Base-by-base conservation (phyloP, 148 eudicot genomes). In the Simmondsia chinensis region DNA sequence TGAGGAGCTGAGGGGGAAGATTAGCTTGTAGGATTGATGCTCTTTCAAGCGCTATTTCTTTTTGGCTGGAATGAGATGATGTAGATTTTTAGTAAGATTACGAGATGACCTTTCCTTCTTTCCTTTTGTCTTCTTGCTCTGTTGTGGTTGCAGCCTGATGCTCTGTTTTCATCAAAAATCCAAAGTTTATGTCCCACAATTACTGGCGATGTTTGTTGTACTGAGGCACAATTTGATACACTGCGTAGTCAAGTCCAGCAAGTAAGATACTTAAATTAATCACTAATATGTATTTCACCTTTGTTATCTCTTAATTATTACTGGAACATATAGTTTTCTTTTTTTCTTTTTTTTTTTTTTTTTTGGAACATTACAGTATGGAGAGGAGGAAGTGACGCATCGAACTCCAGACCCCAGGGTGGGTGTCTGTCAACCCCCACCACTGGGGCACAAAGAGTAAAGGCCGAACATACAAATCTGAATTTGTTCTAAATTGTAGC, bases 161-260 rank as follows among this genome's bases (percentile, higher is more conserved):
- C 76, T 7, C 40, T 86, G 20, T 60, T 93, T 28, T 93, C 99
- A 20, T 71, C 94, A 41, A 93, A 93, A 66, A 77, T 93, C 39
- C 99, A 93, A 63, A 93, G 99, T 70, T 63, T 93, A 56, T 93
- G 99, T 48, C 99, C 99, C 45, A 82, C 99, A 39, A 79, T 93
- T 42, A 72, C 89, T 3, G 96, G 94, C 38, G 71, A 93, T 63
- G 76, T 93, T 34, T 93, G 99, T 27, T 93, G 99, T 66, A 79
- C 99, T 58, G 96, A 86, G 74, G 50, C 25, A 29, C 99, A 93
- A 67, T 93, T 93, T 63, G 81, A 82, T 23, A 86, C 87, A 50
- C 63, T 93, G 60, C 61, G 84, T 43, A 17, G 77, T 43, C 91
- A 93, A 73, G 86, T 93, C 59, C 99, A 93, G 71, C 99, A 93